Conservation (phyloP, 1,139 yeast species). For the Pichia sp. region DNA sequence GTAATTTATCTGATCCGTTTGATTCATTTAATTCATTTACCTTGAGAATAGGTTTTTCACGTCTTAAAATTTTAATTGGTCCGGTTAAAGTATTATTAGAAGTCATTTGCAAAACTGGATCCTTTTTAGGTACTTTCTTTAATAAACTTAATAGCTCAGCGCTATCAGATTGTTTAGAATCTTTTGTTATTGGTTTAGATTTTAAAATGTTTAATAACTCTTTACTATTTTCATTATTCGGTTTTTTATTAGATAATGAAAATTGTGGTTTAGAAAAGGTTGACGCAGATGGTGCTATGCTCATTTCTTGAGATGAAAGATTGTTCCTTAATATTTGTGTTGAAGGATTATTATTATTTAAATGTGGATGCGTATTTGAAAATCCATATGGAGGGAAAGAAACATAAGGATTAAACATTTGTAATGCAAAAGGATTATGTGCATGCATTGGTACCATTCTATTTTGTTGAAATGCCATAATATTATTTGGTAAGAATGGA, state of each 20-base stretch:
- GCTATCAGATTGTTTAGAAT: constrained; percentile 4
- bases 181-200: constrained; percentile 26
- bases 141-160: constrained; percentile 10
- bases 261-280: constrained; percentile 22
- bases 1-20: too few relatives aligned
- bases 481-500: constrained; percentile 19
- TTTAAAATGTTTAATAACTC: constrained; percentile 49
- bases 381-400: constrained; percentile 2
- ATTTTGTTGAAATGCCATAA: constrained; percentile 7
- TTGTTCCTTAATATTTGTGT: too few relatives aligned
- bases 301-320: constrained; percentile 18
- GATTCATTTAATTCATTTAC: background rate
- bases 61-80: constrained; percentile 15
- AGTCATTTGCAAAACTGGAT: background rate
- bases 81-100: background rate
- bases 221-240: constrained; percentile 40
- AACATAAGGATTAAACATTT: constrained; percentile 28
- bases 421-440: constrained; percentile 21
- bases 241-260: constrained; percentile 29
- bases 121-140: constrained; percentile 5
- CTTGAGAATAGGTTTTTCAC: constrained; percentile 7
- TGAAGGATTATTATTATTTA: background rate
- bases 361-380: constrained; percentile 9
- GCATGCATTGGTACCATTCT: constrained; percentile 18
- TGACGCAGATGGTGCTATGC: constrained; percentile 29